A percentile compares a stretch with the other conserved stretches of the same genome.
Conservation (phyloP, 1,139 yeast species). For the Arxiozyma slooffiae region DNA sequence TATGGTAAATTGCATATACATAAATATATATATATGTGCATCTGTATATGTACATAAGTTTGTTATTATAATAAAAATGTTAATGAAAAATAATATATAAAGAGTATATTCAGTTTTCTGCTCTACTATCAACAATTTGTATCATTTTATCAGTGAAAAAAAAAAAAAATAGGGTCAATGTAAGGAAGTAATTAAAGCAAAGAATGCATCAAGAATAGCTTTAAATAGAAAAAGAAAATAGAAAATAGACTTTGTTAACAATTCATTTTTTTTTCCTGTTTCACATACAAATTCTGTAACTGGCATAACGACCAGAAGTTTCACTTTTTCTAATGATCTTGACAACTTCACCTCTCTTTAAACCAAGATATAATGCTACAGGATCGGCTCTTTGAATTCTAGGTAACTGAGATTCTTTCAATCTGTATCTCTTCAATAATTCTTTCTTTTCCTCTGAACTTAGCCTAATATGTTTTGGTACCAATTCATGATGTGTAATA, state of each 20-base stretch:
- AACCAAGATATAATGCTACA: slow-evolving; percentile 89
- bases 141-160: background rate
- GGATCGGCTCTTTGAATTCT: slow-evolving; percentile 97
- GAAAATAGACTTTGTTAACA: background rate
- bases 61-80: background rate
- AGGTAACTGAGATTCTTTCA: slow-evolving; percentile 93
- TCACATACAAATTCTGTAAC: slow-evolving; percentile 92
- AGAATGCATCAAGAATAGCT: no score
- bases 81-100: background rate
- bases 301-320: slow-evolving; percentile 96
- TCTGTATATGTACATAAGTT: background rate
- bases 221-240: background rate
- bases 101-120: background rate
- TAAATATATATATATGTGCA: no score
- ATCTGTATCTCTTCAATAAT: slow-evolving; percentile 77
- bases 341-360: slow-evolving; percentile 94
- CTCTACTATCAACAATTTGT: background rate
- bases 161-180: no score
- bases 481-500: slow-evolving; percentile 94
- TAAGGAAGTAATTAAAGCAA: no score
- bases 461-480: slow-evolving; percentile 84
- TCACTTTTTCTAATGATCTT: slow-evolving; percentile 93
- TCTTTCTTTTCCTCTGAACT: slow-evolving; percentile 79
- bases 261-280: background rate
- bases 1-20: background rate